Base-by-base conservation (phyloP, 1,139 yeast species). In the Yamadazyma songkhlaensis region DNA sequence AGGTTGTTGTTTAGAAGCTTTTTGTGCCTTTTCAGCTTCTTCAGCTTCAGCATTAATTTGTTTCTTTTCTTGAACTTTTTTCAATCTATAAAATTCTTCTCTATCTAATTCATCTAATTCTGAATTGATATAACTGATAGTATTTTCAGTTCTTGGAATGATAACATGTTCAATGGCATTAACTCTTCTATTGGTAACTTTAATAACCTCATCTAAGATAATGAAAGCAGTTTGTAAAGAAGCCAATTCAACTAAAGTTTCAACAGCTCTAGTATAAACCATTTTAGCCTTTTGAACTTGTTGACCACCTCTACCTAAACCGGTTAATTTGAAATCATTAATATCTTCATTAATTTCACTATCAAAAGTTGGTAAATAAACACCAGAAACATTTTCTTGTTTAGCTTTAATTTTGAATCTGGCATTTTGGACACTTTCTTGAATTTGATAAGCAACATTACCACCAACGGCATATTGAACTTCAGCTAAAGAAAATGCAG, bases 151-250 rank as follows among this genome's bases (percentile, higher is more conserved):
- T 64, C 97, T 79, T 45, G 98, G 98, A 43, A 92, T 92, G 54
- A 92, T 90, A 36, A 92, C 97, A 60, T 92, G 97, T 68, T 92
- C 98, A 66, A 92, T 92, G 49, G 98, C 97, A 63, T 92, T 92
- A 53, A 92, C 98, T 75, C 98, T 85, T 68, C 98, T 80, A 64
- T 92, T 92, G 41, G 98, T 92, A 39, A 92, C 96, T 65, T 92
- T 92, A 61, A 92, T 92, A 42, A 92, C 98, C 60, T 92, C 98
- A 64, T 92, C 98, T 59, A 92, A 77, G 50, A 92, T 90, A 44
- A 92, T 88, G 60, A 92, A 92, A 4, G 97, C 97, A 3, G 98
- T 92, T 62, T 86, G 94, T 55, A 92, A 72, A 9, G 97, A 88
- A 0, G 98, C 98, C 53, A 92, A 75, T 59, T 89, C 97, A 34